These are phyloP conservation scores for Solanum chiquidenum DNA, from an alignment of 257 asterid species.

Conservation along the genomic window DNA sequence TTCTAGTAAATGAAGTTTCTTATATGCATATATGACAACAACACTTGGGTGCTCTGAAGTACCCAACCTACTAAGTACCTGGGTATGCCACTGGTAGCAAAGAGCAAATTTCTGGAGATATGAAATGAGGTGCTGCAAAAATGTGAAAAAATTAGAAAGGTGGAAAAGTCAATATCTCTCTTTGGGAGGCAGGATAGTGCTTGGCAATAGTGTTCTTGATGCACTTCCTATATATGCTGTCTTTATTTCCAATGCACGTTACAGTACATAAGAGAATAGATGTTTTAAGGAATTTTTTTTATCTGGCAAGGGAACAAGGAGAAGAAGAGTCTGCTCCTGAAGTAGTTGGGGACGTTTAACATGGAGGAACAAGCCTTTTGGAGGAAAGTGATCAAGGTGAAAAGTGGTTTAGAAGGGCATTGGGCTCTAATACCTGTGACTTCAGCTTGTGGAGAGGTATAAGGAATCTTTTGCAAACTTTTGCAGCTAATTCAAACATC, in stretches of 20 bases:
- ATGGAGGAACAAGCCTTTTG: background rate
- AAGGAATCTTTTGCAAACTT: background rate
- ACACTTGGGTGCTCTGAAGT: background rate
- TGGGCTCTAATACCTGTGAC: background rate
- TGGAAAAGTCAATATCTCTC: background rate
- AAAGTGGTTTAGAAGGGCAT: background rate
- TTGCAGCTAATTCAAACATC: background rate
- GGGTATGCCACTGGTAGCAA: background rate
- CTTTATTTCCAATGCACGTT: background rate
- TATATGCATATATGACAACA: background rate
- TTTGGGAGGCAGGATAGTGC: background rate
- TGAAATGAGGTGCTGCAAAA: background rate
- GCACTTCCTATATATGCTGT: background rate
- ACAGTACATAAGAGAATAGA: background rate
- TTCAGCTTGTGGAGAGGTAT: background rate
- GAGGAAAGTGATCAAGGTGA: background rate
- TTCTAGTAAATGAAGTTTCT: background rate
- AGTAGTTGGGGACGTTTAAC: background rate
- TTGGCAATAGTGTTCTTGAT: background rate
- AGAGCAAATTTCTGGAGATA: background rate
- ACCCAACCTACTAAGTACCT: background rate
- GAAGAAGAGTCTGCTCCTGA: background rate
- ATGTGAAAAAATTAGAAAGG: background rate
- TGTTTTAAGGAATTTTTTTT: background rate
- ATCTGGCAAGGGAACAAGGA: background rate